Percentiles rank a stretch among this genome's conserved stretches.
Conservation (phyloP, 169 alveolate species). For the Cryptosporidium parvum region DNA sequence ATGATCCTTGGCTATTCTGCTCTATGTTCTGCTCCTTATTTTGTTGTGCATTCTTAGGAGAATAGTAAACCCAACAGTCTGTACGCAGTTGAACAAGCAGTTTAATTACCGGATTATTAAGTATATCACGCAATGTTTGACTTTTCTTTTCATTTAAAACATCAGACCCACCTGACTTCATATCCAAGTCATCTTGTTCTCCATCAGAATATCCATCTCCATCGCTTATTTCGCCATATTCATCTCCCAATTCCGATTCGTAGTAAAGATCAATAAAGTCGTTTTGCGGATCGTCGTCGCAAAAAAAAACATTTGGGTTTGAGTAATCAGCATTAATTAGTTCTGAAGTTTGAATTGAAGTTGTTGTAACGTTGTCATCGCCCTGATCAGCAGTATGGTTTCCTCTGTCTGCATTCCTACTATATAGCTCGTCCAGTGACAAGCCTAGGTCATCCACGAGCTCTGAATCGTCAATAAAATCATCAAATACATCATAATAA, state of each 20-base stretch:
- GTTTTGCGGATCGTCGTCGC: constrained; percentile 59
- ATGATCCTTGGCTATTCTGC: background rate
- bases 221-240: background rate
- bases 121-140: constrained; percentile 33
- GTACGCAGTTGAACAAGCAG: constrained; percentile 43
- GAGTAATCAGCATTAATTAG: constrained; percentile 52
- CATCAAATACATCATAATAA: constrained; percentile 74
- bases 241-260: constrained; percentile 5
- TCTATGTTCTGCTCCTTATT: background rate
- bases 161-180: background rate
- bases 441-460: constrained; percentile 67
- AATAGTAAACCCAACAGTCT: constrained; percentile 63
- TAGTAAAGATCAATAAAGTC: constrained; percentile 47
- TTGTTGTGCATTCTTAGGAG: constrained; percentile 33
- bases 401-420: constrained; percentile 8
- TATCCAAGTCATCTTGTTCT: constrained; percentile 2
- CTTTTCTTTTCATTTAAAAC: constrained; percentile 2
- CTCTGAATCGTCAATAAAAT: constrained; percentile 72
- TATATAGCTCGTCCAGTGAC: constrained; percentile 64
- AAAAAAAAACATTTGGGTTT: constrained; percentile 54
- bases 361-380: constrained; percentile 28
- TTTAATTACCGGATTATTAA: constrained; percentile 46
- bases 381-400: background rate
- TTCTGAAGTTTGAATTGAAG: constrained; percentile 65
- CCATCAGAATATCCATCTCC: background rate